phyloP scores from a whole-genome alignment of 2,329 filamentous ascomycete genomes.

The Penicillium sp. region DNA sequence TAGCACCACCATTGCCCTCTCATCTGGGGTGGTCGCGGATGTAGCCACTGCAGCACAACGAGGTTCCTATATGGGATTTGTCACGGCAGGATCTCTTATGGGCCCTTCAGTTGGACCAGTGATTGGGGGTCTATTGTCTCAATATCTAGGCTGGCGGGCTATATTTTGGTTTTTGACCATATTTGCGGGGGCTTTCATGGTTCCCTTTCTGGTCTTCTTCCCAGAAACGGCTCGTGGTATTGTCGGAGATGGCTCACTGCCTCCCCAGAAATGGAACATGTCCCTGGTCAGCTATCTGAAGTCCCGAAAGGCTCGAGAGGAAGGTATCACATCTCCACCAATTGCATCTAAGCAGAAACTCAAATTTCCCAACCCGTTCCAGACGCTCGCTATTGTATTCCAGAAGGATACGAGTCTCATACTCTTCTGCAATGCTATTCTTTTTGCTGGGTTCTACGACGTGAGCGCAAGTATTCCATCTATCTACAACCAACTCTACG shows the following conservation, averaged over 20 bases:
- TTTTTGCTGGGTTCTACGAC: slow-evolving; percentile 45
- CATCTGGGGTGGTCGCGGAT: slow-evolving; percentile 42
- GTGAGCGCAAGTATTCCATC: slow-evolving; percentile 42
- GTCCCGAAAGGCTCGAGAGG: slow-evolving; percentile 25
- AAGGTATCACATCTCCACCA: slow-evolving; percentile 5
- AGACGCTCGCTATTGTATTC: slow-evolving; percentile 35
- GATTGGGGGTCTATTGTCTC: slow-evolving; percentile 36
- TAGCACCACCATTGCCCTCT: slow-evolving; percentile 44
- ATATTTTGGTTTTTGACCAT: slow-evolving; percentile 54
- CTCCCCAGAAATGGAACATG: slow-evolving; percentile 40
- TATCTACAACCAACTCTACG: slow-evolving; percentile 39
- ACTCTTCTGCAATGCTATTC: slow-evolving; percentile 39
- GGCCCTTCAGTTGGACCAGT: slow-evolving; percentile 39
- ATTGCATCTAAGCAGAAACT: slow-evolving; percentile 22
- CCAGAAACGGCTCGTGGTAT: slow-evolving; percentile 41
- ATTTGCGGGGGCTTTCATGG: slow-evolving; percentile 40
- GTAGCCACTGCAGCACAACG: slow-evolving; percentile 39
- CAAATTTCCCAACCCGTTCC: slow-evolving; percentile 40
- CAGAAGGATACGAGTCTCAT: slow-evolving; percentile 40
- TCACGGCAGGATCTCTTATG: slow-evolving; percentile 32
- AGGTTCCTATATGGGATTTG: slow-evolving; percentile 45
- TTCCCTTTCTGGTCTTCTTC: slow-evolving; percentile 37
- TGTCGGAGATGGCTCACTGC: slow-evolving; percentile 41
- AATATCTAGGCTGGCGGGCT: slow-evolving; percentile 41
- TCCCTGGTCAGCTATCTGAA: slow-evolving; percentile 31